Evolutionary conservation across 2,329 filamentous ascomycete species (phyloP).

Genomic region (Penicillium sclerotiorum): DNA sequence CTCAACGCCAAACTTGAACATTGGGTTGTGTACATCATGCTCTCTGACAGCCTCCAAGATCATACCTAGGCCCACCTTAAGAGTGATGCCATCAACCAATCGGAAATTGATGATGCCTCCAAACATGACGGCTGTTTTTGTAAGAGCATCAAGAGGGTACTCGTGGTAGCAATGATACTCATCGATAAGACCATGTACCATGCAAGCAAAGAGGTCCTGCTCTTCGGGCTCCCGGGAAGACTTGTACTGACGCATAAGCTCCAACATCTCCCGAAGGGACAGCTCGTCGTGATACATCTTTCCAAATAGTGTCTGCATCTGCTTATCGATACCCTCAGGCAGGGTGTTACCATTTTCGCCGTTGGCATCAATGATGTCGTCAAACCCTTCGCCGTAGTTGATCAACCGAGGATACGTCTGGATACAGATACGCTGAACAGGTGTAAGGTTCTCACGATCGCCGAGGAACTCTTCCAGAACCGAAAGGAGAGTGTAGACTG

Average conservation of each 20-base stretch:
- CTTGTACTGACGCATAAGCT: conserved; percentile 83
- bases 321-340: conserved; percentile 74
- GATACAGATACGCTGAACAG: conserved; percentile 83
- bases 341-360: conserved; percentile 80
- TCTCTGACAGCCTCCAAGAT: conserved; percentile 95
- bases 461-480: conserved; percentile 71
- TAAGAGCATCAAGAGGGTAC: conserved; percentile 93
- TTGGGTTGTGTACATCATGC: conserved; percentile 77
- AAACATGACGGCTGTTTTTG: conserved; percentile 94
- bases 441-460: conserved; percentile 70
- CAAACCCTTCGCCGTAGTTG: conserved; percentile 91
- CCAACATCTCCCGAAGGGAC: conserved; percentile 82
- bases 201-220: conserved; percentile 95
- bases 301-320: conserved; percentile 98
- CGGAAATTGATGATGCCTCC: conserved; percentile 95
- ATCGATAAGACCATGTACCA: conserved; percentile 97
- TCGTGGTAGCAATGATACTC: conserved; percentile 95
- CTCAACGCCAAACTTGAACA: conserved; percentile 98
- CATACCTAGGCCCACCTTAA: conserved; percentile 95
- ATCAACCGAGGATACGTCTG: conserved; percentile 91
- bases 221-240: conserved; percentile 79
- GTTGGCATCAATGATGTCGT: conserved; percentile 87
- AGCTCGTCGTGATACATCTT: conserved; percentile 95
- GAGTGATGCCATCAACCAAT: conserved; percentile 82
- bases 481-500: conserved; percentile 76